Conservation (phyloP, 805 yeast species). For the Wickerhamiella nectarea region DNA sequence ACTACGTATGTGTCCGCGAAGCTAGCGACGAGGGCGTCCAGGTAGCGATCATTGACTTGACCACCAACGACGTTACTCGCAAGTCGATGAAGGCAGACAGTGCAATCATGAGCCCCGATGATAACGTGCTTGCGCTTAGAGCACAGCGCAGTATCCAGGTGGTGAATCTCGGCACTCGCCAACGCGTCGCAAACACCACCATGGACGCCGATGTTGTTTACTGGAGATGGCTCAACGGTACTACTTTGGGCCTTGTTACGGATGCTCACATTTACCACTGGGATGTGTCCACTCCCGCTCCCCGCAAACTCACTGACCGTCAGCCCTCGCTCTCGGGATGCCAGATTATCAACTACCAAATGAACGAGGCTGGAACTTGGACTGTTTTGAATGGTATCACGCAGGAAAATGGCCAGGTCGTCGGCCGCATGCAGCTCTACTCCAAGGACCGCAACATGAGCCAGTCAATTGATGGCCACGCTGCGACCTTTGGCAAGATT, state of each 20-base stretch:
- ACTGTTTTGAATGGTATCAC: slow-evolving; percentile 90
- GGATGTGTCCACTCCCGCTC: slow-evolving; percentile 69
- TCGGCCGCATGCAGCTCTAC: slow-evolving; percentile 89
- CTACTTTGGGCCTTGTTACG: slow-evolving; percentile 72
- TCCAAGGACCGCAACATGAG: slow-evolving; percentile 82
- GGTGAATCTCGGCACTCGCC: slow-evolving; percentile 76
- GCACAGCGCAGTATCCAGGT: slow-evolving; percentile 92
- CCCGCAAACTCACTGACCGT: slow-evolving; percentile 66
- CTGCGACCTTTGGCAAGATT: slow-evolving; percentile 72
- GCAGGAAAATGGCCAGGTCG: slow-evolving; percentile 85
- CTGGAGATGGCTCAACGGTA: slow-evolving; percentile 84
- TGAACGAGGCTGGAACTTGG: slow-evolving; percentile 76
- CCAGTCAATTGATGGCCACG: slow-evolving; percentile 97
- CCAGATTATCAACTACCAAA: slow-evolving; percentile 82
- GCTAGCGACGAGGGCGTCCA: slow-evolving; percentile 40
- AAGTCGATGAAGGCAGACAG: slow-evolving; percentile 96
- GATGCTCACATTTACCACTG: slow-evolving; percentile 62
- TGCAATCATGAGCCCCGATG: slow-evolving; percentile 91
- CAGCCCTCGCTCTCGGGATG: slow-evolving; percentile 61
- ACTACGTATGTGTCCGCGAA: slow-evolving; percentile 56
- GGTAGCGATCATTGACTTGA: slow-evolving; percentile 83
- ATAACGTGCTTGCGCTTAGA: slow-evolving; percentile 71
- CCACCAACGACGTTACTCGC: slow-evolving; percentile 64
- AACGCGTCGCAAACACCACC: slow-evolving; percentile 76
- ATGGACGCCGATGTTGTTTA: slow-evolving; percentile 79